Percentiles rank a stretch among this genome's conserved stretches.
phyloP scores from a whole-genome alignment of 257 asterid genomes.

The Solanum chmielewskii region DNA sequence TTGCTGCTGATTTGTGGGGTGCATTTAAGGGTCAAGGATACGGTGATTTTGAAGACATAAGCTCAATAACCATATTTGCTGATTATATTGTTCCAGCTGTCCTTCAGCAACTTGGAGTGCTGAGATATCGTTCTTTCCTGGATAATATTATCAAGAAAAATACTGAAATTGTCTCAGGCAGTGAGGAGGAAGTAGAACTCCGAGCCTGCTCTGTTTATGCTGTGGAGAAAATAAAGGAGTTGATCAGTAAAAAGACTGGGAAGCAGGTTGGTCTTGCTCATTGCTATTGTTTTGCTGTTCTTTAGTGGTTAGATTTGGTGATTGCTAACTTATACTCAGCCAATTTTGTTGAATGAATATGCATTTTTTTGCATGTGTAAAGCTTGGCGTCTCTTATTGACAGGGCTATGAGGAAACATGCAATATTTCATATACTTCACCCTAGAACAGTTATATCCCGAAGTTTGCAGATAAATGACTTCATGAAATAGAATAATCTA shows the following conservation, averaged over 20 bases:
- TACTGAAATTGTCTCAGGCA: slow-evolving; percentile 64
- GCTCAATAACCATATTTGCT: slow-evolving; percentile 84
- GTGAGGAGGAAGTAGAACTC: slow-evolving; percentile 94
- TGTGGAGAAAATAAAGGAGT: slow-evolving; percentile 79
- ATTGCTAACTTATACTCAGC: background rate
- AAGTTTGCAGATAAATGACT: background rate
- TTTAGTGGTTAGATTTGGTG: background rate
- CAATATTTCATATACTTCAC: background rate
- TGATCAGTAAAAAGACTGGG: slow-evolving; percentile 48
- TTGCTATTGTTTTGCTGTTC: background rate
- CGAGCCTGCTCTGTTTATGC: slow-evolving; percentile 91
- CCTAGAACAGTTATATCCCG: background rate
- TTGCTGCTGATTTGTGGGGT: slow-evolving; percentile 97
- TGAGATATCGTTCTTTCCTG: slow-evolving; percentile 54
- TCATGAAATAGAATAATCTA: background rate
- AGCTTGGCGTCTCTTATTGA: background rate
- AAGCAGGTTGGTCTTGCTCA: slow-evolving; percentile 46
- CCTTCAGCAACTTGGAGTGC: slow-evolving; percentile 82
- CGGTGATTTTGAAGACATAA: slow-evolving; percentile 73
- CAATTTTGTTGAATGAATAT: background rate
- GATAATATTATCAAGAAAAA: slow-evolving; percentile 31
- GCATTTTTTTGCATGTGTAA: background rate
- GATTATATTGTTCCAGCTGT: slow-evolving; percentile 97
- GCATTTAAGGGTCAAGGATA: slow-evolving; percentile 86
- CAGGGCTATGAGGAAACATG: background rate